A percentile compares a stretch with the other conserved stretches of the same genome.
Evolutionary conservation across 2,329 filamentous ascomycete species (phyloP).

Genomic region (Diaporthe sp.): DNA sequence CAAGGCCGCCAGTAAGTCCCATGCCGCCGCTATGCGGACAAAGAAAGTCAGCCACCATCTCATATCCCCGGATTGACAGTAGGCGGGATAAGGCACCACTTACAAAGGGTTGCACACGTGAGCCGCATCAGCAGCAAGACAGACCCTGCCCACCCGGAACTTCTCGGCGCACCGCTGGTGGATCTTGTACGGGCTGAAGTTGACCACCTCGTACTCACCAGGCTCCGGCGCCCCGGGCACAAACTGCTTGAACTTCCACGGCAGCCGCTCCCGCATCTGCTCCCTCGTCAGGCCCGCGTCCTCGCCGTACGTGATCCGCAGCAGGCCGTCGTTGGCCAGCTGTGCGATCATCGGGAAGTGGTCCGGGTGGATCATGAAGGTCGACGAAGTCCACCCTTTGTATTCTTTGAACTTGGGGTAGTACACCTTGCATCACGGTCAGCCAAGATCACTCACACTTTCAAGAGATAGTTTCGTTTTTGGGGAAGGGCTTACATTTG

Average conservation of each 20-base stretch:
- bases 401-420: slow-evolving; percentile 59
- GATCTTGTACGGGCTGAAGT: slow-evolving; percentile 60
- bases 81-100: slow-evolving; percentile 30
- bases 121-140: slow-evolving; percentile 62
- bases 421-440: slow-evolving; percentile 39
- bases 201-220: slow-evolving; percentile 57
- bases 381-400: slow-evolving; percentile 52
- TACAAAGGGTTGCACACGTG: slow-evolving; percentile 64
- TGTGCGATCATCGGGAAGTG: slow-evolving; percentile 62
- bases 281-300: slow-evolving; percentile 52
- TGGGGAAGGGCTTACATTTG: slow-evolving; percentile 50
- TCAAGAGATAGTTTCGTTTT: background rate
- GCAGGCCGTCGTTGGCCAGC: slow-evolving; percentile 59
- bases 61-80: background rate
- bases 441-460: background rate
- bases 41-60: background rate
- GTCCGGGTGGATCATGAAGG: slow-evolving; percentile 63
- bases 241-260: slow-evolving; percentile 56
- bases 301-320: slow-evolving; percentile 65
- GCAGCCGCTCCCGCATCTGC: slow-evolving; percentile 55
- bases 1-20: slow-evolving; percentile 59
- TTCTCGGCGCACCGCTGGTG: slow-evolving; percentile 60
- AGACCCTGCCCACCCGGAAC: slow-evolving; percentile 58
- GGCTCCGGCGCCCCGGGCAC: slow-evolving; percentile 62
- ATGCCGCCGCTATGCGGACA: slow-evolving; percentile 44